Conservation (phyloP, 2,329 filamentous ascomycete genomes). For the Clonostachys sp. region DNA sequence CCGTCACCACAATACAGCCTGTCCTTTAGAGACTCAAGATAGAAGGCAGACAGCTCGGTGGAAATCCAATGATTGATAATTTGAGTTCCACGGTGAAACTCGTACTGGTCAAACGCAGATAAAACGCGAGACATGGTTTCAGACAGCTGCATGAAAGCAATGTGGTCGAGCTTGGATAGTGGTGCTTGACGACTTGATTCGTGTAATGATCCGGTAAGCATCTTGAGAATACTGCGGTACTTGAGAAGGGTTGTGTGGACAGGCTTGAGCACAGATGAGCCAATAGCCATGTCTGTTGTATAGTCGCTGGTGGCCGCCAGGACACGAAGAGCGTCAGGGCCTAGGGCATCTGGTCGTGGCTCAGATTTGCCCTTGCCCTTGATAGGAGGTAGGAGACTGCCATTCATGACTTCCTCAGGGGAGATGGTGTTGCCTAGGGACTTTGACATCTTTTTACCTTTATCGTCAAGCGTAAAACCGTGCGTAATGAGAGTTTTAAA, state of each 20-base stretch:
- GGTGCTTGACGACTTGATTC: slow-evolving; percentile 43
- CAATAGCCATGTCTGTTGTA: slow-evolving; percentile 80
- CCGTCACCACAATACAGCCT: slow-evolving; percentile 79
- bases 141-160: slow-evolving; percentile 72
- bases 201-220: slow-evolving; percentile 75
- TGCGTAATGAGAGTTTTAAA: slow-evolving; percentile 92
- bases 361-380: slow-evolving; percentile 52
- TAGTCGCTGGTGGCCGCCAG: slow-evolving; percentile 94
- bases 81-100: slow-evolving; percentile 76
- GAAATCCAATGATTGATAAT: slow-evolving; percentile 77
- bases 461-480: slow-evolving; percentile 84
- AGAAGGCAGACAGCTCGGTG: slow-evolving; percentile 84
- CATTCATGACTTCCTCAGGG: slow-evolving; percentile 80
- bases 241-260: slow-evolving; percentile 77
- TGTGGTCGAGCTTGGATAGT: slow-evolving; percentile 61
- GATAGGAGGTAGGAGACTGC: slow-evolving; percentile 67
- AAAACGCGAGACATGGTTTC: slow-evolving; percentile 62
- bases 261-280: slow-evolving; percentile 69
- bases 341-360: slow-evolving; percentile 62
- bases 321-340: slow-evolving; percentile 80
- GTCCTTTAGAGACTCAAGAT: slow-evolving; percentile 90
- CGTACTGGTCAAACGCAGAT: slow-evolving; percentile 62
- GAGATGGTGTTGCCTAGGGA: slow-evolving; percentile 85
- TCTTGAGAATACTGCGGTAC: slow-evolving; percentile 85
- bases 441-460: slow-evolving; percentile 98